Base-by-base conservation (phyloP, 108 stramenopile genomes). In the Cyclotella kingstonii region DNA sequence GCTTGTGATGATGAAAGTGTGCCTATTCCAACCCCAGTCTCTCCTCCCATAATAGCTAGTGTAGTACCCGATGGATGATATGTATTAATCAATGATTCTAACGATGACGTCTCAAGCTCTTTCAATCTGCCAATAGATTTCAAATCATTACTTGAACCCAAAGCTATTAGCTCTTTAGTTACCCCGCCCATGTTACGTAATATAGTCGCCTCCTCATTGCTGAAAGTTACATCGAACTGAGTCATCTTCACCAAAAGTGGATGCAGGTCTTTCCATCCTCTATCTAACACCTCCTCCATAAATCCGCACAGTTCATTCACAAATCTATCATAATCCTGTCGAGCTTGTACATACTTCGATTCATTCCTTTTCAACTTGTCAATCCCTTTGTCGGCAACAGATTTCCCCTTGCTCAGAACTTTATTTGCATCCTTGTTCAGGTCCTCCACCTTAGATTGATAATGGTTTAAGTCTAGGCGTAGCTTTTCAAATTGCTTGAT, bases 231-330 rank as follows among this genome's bases (percentile, higher is more conserved):
- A 48, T 91, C 90, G 36, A 91, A 91, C 54, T 91, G 90, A 0
- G 81, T 61, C 50, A 84, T 61, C 60, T 91, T 91, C 46, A 91
- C 70, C 68, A 91, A 49, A 33, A 91, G 39, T 0, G 90, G 90
- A 58, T 91, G 86, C 59, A 91, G 55, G 58, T 91, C 90, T 49
- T 84, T 71, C 90, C 90, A 91, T 11, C 79, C 81, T 9, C 90
- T 71, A 5, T 86, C 83, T 51, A 85, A 82, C 15, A 87, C 73
- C 73, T 91, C 90, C 23, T 87, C 86, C 73, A 91, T 82, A 19
- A 86, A 59, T 9, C 81, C 65, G 44, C 85, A 91, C 56, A 87
- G 51, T 50, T 84, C 76, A 36, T 63, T 57, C 8, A 81, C 67
- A 50, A 83, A 78, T 46, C 76, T 58, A 35, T 84, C 76, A 72